A percentile compares a stretch with the other conserved stretches of the same genome.
Evolutionary conservation across 495 filamentous ascomycete genomes (phyloP).

Genomic region (Melanomma pulvis-pyrius): DNA sequence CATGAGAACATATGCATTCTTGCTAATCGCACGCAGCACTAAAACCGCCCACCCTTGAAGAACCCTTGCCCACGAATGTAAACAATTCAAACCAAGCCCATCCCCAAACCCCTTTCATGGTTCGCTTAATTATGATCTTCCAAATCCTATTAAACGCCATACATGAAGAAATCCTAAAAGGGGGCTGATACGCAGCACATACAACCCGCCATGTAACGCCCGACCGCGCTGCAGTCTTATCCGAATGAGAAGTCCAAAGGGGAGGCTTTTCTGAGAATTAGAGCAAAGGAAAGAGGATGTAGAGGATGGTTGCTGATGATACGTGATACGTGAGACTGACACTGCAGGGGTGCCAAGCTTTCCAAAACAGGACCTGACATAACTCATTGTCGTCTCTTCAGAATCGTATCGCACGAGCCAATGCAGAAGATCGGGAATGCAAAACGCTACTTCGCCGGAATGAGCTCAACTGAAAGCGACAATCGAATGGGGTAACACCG

Average conservation of each 20-base stretch:
- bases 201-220: constrained; percentile 6
- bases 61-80: neutral
- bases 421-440: neutral
- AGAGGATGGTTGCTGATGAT: neutral
- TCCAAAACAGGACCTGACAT: too few relatives aligned
- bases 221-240: constrained; percentile 11
- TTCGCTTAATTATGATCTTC: too few relatives aligned
- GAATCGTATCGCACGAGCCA: neutral
- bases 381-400: neutral
- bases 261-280: constrained; percentile 9
- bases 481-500: neutral
- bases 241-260: neutral
- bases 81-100: neutral
- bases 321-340: neutral
- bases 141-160: neutral
- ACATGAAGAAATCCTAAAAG: neutral
- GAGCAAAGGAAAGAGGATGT: neutral
- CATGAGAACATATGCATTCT: neutral
- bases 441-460: neutral
- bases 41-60: neutral
- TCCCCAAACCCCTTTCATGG: too few relatives aligned
- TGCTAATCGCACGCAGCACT: neutral
- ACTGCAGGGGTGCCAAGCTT: too few relatives aligned
- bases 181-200: too few relatives aligned
- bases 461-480: neutral